Base-by-base conservation (phyloP, 129 eudicot species). In the Flaveria bidentis region DNA sequence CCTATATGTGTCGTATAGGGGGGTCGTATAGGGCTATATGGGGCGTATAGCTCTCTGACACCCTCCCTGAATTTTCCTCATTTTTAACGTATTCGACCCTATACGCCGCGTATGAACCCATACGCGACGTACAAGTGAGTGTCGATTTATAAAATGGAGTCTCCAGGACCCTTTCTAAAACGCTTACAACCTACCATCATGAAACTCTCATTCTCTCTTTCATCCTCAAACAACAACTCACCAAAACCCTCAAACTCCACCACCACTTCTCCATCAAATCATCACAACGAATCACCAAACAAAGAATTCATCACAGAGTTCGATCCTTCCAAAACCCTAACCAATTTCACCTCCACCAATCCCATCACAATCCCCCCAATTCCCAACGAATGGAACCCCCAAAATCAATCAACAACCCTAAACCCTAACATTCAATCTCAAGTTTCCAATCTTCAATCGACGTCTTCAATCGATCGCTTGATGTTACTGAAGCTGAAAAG, bases 301-400 rank as follows among this genome's bases (percentile, higher is more conserved):
- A 81, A 62, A 23, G 81, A 84, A 36, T 88, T 57, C 41, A 55
- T 91, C 58, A 86, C 87, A 2, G 87, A 86, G 39, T 91, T 86
- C 76, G 82, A 81, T 49, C 33, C 87, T 0, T 78, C 89, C 74
- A 76, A 86, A 55, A 53, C 86, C 81, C 77, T 70, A 50, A 23
- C 77, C 12, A 9, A 65, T 25, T 16, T 75, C 74, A 62, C n/a
- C 17, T 50, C 86, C 78, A 82, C 78, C 16, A 49, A 46, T 18
- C 77, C 82, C 20, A 18, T 83, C 50, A 11, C 81, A 4, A 90
- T 93, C 17, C 88, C 97, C 22, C 97, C 98, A 11, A 84, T 76
- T 4, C 72, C 77, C 53, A 78, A 78, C 75, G 78, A 85, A 76
- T 88, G 85, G 87, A 76, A 78, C 6, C 86, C 92, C 20, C n/a